Evolutionary conservation across 768 basidiomycete species (phyloP), one percentile per base, ranked within the genome.

Genomic region (Strobilomyces confusus): DNA sequence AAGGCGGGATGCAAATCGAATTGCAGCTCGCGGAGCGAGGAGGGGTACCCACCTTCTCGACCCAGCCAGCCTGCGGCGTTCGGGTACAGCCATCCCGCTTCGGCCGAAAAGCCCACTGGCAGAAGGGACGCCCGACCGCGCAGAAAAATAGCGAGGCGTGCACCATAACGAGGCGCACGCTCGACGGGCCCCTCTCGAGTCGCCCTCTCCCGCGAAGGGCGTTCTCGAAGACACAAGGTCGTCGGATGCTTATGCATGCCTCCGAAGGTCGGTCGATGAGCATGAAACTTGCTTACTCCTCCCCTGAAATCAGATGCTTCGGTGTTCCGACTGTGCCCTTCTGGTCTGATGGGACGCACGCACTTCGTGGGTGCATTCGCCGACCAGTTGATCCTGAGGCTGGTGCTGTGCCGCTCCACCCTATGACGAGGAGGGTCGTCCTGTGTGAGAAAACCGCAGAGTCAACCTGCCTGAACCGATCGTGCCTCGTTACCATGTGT

Each of bases 181-280:
- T 33, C 19, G 40, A 48, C 30, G 38, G 6, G 29, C 29, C 29
- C 32, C 14, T 23, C 25, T 32, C 29, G 29, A 9, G 14, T 25
- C 54, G 20, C 34, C 53, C 30, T 55, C 57, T 56, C 59, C 59
- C 59, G 59, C 59, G 59, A 60, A 60, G 58, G 58, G 43, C 38
- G 13, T 25, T 17, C 22, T 44, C 34, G 40, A 55, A 44, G 51
- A 30, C 36, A 51, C 26, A 22, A 30, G n/a, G 14, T 19, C 38
- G 36, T 32, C 12, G 4, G 15, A 7, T 30, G 22, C 41, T 43
- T 17, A 14, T 26, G 43, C 43, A 12, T 19, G 29, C 8, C 43
- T 17, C 44, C 44, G 29, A 32, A 32, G 29, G 14, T 45, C 44
- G 44, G 44, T 32, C 19, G 6, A 26, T 45, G 19, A 37, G 47